Conservation (phyloP, 2,329 filamentous ascomycete species). For the Exophiala sp. region DNA sequence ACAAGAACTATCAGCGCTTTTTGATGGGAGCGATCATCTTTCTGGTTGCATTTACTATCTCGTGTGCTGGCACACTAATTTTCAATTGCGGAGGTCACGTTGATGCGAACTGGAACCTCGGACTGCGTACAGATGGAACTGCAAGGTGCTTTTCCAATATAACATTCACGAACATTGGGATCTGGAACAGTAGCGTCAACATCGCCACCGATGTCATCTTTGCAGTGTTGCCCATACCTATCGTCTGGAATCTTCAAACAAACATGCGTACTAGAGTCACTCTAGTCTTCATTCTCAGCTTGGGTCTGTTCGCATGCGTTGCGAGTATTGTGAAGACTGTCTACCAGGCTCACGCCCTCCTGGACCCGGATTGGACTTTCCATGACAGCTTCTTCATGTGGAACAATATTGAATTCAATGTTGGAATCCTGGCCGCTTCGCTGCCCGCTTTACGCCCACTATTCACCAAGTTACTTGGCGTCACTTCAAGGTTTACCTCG, state of each 20-base stretch:
- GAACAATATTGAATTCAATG: constrained; percentile 40
- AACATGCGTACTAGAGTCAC: constrained; percentile 39
- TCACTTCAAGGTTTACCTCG: constrained; percentile 16
- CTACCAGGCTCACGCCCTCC: constrained; percentile 14
- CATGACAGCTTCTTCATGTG: constrained; percentile 22
- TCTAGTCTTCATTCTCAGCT: constrained; percentile 40
- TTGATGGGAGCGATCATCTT: constrained; percentile 45
- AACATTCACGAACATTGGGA: constrained; percentile 43
- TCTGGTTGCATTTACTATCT: constrained; percentile 41
- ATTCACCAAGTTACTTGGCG: constrained; percentile 26
- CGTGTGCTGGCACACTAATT: constrained; percentile 46
- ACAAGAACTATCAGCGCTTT: constrained; percentile 40
- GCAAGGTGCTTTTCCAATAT: constrained; percentile 43
- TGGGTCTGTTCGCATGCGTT: constrained; percentile 44
- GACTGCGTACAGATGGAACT: constrained; percentile 30
- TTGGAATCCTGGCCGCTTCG: constrained; percentile 42
- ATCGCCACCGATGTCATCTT: constrained; percentile 46
- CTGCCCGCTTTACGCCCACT: constrained; percentile 41
- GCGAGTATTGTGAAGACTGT: constrained; percentile 42
- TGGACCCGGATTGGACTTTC: constrained; percentile 19
- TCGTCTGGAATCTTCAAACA: constrained; percentile 44
- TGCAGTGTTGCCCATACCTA: constrained; percentile 41
- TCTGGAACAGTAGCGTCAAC: constrained; percentile 48
- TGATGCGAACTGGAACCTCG: constrained; percentile 43
- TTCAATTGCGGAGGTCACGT: constrained; percentile 47